A percentile compares a stretch with the other conserved stretches of the same genome.
These are phyloP conservation scores for Pseudogymnoascus sp. DNA, from an alignment of 2,329 filamentous ascomycete species.

Conservation along the genomic window DNA sequence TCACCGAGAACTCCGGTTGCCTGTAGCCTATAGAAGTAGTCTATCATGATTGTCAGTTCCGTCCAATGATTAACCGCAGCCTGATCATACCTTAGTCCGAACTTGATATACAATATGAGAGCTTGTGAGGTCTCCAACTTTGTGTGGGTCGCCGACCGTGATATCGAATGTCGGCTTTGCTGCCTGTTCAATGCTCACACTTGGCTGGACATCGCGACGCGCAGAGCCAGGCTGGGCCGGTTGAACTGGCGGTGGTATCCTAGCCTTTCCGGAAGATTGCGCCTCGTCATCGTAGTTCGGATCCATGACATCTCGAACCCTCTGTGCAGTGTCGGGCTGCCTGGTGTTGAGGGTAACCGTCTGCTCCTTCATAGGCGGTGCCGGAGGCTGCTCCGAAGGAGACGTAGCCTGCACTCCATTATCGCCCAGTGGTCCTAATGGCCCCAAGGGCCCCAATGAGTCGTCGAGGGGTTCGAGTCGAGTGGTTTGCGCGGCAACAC, in stretches of 20 bases:
- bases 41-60: constrained; percentile 38
- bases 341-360: constrained; percentile 53
- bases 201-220: constrained; percentile 57
- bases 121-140: constrained; percentile 92
- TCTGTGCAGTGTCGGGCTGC: constrained; percentile 32
- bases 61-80: neutral
- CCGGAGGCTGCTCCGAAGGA: constrained; percentile 55
- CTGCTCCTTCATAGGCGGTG: constrained; percentile 62
- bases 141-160: constrained; percentile 90
- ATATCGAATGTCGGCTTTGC: constrained; percentile 89
- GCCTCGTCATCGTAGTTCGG: constrained; percentile 65
- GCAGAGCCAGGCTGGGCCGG: constrained; percentile 48
- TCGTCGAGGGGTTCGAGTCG: constrained; percentile 70
- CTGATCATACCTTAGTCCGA: constrained; percentile 67
- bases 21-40: constrained; percentile 95
- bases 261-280: constrained; percentile 44
- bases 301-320: constrained; percentile 48
- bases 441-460: constrained; percentile 71
- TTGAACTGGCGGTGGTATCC: constrained; percentile 61
- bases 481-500: constrained; percentile 68
- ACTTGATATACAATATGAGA: constrained; percentile 98
- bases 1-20: constrained; percentile 86
- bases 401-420: constrained; percentile 31
- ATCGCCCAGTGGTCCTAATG: constrained; percentile 44
- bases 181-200: constrained; percentile 86